Base-by-base conservation (phyloP, 2,329 filamentous ascomycete genomes). In the Penicillium hesseltinei region DNA sequence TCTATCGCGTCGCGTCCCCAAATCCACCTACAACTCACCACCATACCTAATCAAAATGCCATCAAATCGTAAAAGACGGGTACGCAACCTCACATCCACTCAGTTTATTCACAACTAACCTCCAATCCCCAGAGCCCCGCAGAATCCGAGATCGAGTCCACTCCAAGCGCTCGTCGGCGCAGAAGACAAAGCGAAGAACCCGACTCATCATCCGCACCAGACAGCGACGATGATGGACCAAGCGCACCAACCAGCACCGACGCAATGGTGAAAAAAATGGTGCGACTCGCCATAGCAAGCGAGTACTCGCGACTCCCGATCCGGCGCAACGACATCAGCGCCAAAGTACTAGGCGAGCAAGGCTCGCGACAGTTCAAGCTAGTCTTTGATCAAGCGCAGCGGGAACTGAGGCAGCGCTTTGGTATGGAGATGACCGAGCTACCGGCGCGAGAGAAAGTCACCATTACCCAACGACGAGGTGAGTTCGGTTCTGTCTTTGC, bases 401-500 rank as follows among this genome's bases (percentile, higher is more conserved):
- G 79, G 35, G 84, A 89, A 63, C 78, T 99, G 38, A 80, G 82
- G 47, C 77, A 78, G 2, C 82, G 87, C 1, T 97, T 96, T 75
- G 94, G 94, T n/a, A 96, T 97, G 92, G 84, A 92, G 72, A 84
- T 99, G 81, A 81, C 85, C 4, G 92, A 97, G 75, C 80, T 97
- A 49, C 92, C 94, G 0, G 80, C 83, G 1, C 84, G 84, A 68
- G 93, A 97, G 69, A 95, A 92, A 73, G 82, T 90, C 48, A 91
- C 91, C 0, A 76, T 96, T 35, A 86, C 86, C 58, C 90, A 96
- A 70, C 85, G 91, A 66, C 87, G 89, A 80, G 89, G 88, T 87
- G 76, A 59, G 77, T 69, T 53, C 58, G 4, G 17, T 40, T 51
- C 21, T 15, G 42, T 27, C 44, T 46, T 43, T 35, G 19, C 51